Percentiles rank a stretch among this genome's conserved stretches.
These are phyloP conservation scores for Medicago ruthenica DNA, from an alignment of 306 rosid species.

Conservation along the genomic window DNA sequence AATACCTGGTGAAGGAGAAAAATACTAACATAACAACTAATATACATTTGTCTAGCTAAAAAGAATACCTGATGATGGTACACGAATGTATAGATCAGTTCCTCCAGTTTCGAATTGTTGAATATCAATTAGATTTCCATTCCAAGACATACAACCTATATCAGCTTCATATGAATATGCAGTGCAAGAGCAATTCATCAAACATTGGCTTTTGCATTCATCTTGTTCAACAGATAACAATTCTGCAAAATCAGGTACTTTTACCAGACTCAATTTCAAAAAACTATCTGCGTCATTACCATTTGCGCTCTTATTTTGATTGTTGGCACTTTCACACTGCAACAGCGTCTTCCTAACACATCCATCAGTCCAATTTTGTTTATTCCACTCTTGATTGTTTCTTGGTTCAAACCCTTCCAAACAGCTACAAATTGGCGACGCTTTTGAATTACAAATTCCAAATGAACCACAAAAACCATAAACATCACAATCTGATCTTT, in stretches of 20 bases:
- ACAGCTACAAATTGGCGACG: slow-evolving; percentile 49
- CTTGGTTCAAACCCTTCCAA: slow-evolving; percentile 52
- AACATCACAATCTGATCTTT: slow-evolving; percentile 39
- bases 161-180: slow-evolving; percentile 15
- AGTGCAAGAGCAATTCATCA: slow-evolving; percentile 39
- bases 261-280: slow-evolving; percentile 35
- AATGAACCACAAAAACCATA: slow-evolving; percentile 55
- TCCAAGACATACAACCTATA: slow-evolving; percentile 50
- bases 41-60: background rate
- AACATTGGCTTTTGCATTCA: slow-evolving; percentile 37
- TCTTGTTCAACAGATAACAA: background rate
- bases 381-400: slow-evolving; percentile 48
- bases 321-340: slow-evolving; percentile 17
- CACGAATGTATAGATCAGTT: slow-evolving; percentile 39
- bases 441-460: slow-evolving; percentile 37
- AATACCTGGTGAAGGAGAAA: background rate
- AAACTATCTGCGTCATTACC: slow-evolving; percentile 47
- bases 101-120: slow-evolving; percentile 38
- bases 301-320: background rate
- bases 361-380: slow-evolving; percentile 48
- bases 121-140: slow-evolving; percentile 22
- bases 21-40: background rate
- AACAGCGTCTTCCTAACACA: slow-evolving; percentile 42
- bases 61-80: slow-evolving; percentile 36
- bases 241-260: slow-evolving; percentile 53